Evolutionary conservation across 2,329 filamentous ascomycete species (phyloP).

Genomic region (Thelonectria discophora): DNA sequence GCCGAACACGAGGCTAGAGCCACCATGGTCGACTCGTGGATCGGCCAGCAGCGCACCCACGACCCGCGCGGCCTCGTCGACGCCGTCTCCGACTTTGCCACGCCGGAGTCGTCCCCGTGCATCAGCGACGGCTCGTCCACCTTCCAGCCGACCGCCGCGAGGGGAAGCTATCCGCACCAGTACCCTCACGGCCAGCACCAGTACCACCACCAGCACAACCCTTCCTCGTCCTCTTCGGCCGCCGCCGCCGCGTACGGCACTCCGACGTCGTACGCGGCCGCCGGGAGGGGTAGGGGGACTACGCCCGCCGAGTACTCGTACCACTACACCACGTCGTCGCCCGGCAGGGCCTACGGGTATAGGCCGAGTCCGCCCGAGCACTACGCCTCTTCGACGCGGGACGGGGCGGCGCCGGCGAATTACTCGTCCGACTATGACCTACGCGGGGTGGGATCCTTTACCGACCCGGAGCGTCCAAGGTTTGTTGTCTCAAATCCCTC

Average conservation of each 20-base stretch:
- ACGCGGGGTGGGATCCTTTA: constrained; percentile 38
- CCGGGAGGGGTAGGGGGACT: neutral
- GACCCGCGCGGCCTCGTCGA: constrained; percentile 30
- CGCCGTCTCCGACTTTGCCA: constrained; percentile 37
- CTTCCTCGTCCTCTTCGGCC: no score
- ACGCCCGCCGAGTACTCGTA: constrained; percentile 26
- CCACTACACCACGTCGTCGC: constrained; percentile 26
- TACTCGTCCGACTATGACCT: constrained; percentile 36
- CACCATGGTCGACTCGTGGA: constrained; percentile 39
- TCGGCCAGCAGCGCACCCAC: constrained; percentile 35
- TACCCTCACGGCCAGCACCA: no score
- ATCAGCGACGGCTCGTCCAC: constrained; percentile 40
- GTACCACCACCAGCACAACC: no score
- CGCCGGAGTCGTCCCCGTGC: constrained; percentile 38
- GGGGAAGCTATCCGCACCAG: neutral
- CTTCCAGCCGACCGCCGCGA: constrained; percentile 18
- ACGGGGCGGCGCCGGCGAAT: constrained; percentile 4
- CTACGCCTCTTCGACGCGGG: constrained; percentile 28
- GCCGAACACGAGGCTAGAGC: constrained; percentile 32
- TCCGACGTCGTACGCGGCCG: no score
- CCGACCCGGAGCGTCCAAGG: constrained; percentile 22
- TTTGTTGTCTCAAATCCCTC: neutral
- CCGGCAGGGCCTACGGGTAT: constrained; percentile 12
- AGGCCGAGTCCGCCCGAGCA: constrained; percentile 5
- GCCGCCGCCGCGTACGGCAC: no score